phyloP scores from a whole-genome alignment of 371 early-diverging fungal genomes.

The Haplosporangium sp. region DNA sequence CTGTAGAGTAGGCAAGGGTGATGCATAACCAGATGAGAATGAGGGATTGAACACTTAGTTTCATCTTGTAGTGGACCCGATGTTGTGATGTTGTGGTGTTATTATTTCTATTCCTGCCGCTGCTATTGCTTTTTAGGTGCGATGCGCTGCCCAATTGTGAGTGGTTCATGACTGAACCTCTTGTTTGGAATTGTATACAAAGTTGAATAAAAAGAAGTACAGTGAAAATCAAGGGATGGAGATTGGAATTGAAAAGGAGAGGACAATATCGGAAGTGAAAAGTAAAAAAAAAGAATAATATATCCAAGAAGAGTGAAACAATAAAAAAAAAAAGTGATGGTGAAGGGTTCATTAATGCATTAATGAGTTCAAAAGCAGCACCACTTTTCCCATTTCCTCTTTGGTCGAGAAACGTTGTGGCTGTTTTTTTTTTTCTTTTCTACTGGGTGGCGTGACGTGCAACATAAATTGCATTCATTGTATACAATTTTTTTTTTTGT shows the following conservation, averaged over 20 bases:
- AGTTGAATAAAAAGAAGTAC: too few relatives aligned
- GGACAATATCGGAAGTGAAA: not conserved
- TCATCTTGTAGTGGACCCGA: not conserved
- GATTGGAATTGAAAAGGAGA: not conserved
- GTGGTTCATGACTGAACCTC: conserved; percentile 19
- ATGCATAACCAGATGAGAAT: conserved; percentile 47
- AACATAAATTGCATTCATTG: not conserved
- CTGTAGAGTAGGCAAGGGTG: conserved; percentile 26
- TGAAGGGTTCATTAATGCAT: not conserved
- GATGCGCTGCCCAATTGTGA: not conserved
- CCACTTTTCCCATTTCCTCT: too few relatives aligned
- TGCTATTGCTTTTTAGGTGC: not conserved
- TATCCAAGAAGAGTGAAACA: not conserved
- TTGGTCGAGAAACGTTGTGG: not conserved
- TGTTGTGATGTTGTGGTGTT: too few relatives aligned
- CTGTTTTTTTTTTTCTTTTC: not conserved
- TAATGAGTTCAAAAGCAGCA: not conserved
- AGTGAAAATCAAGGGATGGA: not conserved
- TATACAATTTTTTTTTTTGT: too few relatives aligned
- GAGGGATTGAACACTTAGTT: conserved; percentile 28
- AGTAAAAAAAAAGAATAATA: not conserved
- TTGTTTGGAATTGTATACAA: not conserved
- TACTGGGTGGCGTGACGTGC: not conserved
- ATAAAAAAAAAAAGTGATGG: not conserved
- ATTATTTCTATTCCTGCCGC: conserved; percentile 2